Conservation (phyloP, 768 basidiomycete genomes). For the Nidularia pulvinata region DNA sequence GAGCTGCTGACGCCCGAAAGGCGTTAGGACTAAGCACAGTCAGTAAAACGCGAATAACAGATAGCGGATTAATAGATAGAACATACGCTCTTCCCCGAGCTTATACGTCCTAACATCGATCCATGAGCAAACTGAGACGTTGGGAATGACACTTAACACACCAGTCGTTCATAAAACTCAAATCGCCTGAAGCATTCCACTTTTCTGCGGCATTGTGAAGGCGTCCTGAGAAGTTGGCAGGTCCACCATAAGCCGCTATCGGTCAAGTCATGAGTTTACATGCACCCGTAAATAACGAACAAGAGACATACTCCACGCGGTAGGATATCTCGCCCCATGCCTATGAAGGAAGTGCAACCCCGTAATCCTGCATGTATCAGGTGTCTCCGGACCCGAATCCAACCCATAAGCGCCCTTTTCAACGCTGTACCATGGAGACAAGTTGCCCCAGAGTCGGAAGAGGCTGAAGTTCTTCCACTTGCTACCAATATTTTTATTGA, state of each 20-base stretch:
- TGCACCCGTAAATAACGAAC: background rate
- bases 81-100: constrained; percentile 80
- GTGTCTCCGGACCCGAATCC: constrained; percentile 68
- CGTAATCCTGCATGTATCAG: constrained; percentile 68
- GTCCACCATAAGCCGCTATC: constrained; percentile 62
- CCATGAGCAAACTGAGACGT: background rate
- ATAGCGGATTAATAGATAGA: background rate
- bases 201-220: constrained; percentile 50
- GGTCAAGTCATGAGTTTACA: background rate
- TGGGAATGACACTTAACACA: constrained; percentile 25
- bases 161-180: constrained; percentile 86
- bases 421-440: constrained; percentile 87
- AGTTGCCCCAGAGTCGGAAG: constrained; percentile 81
- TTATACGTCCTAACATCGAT: constrained; percentile 71
- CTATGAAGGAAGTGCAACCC: constrained; percentile 81
- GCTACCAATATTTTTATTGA: constrained; percentile 22
- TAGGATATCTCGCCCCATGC: constrained; percentile 79
- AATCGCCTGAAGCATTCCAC: constrained; percentile 65
- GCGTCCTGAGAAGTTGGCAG: constrained; percentile 52
- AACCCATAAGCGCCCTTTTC: constrained; percentile 65
- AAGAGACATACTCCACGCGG: constrained; percentile 52
- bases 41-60: background rate
- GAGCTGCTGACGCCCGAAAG: constrained; percentile 86
- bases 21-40: constrained; percentile 64
- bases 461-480: constrained; percentile 53